Evolutionary conservation across 371 early-diverging fungal genomes (phyloP).

Genomic region (Umbelopsis sp.): DNA sequence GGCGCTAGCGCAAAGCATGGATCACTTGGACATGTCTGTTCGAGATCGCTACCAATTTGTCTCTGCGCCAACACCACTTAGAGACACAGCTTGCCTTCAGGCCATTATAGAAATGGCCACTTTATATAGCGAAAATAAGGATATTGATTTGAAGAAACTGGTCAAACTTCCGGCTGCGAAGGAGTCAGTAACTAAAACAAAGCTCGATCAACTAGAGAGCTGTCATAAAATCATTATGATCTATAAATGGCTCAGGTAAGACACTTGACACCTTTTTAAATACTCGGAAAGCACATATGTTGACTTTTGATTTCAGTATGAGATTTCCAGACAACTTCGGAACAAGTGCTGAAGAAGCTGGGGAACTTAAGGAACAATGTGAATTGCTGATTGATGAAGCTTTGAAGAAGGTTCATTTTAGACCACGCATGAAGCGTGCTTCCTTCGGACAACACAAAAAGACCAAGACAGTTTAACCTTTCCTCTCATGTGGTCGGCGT

Average conservation of each 20-base stretch:
- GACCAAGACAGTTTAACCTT: neutral
- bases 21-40: conserved; percentile 59
- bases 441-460: neutral
- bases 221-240: conserved; percentile 77
- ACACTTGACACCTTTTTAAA: neutral
- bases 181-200: conserved; percentile 22
- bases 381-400: conserved; percentile 54
- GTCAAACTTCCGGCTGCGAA: conserved; percentile 51
- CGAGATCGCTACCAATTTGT: conserved; percentile 70
- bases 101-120: conserved; percentile 40
- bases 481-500: neutral
- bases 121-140: conserved; percentile 41
- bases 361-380: conserved; percentile 41
- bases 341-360: conserved; percentile 36
- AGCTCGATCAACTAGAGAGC: conserved; percentile 63
- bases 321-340: conserved; percentile 51
- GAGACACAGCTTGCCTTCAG: conserved; percentile 33
- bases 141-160: conserved; percentile 50
- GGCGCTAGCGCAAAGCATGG: conserved; percentile 67
- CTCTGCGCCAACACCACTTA: conserved; percentile 65
- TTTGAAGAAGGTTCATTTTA: conserved; percentile 23
- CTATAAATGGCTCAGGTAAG: conserved; percentile 87
- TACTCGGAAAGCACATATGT: neutral
- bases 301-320: conserved; percentile 31
- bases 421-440: neutral